phyloP scores from a whole-genome alignment of 495 filamentous ascomycete genomes.

The Xylaria sp. region DNA sequence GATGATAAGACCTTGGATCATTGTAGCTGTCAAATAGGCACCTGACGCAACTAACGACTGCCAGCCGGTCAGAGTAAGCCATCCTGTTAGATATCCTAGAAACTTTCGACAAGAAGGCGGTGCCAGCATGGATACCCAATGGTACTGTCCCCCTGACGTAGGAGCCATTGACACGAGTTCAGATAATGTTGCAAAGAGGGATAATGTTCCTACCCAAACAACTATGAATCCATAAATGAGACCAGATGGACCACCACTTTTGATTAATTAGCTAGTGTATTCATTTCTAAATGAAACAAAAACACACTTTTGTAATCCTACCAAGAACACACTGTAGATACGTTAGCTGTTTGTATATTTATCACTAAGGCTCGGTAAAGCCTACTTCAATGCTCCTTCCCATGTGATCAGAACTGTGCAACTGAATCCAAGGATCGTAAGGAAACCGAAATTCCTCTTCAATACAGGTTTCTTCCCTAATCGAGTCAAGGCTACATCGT shows the following conservation, averaged over 20 bases:
- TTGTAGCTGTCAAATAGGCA: slow-evolving; percentile 61
- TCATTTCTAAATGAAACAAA: neutral
- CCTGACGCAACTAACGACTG: slow-evolving; percentile 61
- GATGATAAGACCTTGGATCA: slow-evolving; percentile 67
- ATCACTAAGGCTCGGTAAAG: no score
- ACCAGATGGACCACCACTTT: slow-evolving; percentile 41
- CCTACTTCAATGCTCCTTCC: slow-evolving; percentile 46
- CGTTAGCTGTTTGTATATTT: no score
- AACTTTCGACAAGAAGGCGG: slow-evolving; percentile 61
- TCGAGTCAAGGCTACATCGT: slow-evolving; percentile 51
- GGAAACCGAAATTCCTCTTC: slow-evolving; percentile 54
- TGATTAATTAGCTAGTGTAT: neutral
- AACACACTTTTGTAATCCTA: neutral
- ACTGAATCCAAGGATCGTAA: slow-evolving; percentile 54
- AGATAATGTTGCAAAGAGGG: slow-evolving; percentile 34
- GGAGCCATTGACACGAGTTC: slow-evolving; percentile 47
- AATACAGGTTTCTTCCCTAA: slow-evolving; percentile 61
- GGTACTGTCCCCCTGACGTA: slow-evolving; percentile 46
- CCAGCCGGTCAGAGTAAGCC: slow-evolving; percentile 68
- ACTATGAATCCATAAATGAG: slow-evolving; percentile 41
- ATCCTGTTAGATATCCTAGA: slow-evolving; percentile 64
- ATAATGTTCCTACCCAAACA: slow-evolving; percentile 37
- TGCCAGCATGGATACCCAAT: slow-evolving; percentile 69
- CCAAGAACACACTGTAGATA: neutral
- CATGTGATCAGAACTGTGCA: slow-evolving; percentile 55